Conservation (phyloP, 2,329 filamentous ascomycete genomes). For the Capronia americana region DNA sequence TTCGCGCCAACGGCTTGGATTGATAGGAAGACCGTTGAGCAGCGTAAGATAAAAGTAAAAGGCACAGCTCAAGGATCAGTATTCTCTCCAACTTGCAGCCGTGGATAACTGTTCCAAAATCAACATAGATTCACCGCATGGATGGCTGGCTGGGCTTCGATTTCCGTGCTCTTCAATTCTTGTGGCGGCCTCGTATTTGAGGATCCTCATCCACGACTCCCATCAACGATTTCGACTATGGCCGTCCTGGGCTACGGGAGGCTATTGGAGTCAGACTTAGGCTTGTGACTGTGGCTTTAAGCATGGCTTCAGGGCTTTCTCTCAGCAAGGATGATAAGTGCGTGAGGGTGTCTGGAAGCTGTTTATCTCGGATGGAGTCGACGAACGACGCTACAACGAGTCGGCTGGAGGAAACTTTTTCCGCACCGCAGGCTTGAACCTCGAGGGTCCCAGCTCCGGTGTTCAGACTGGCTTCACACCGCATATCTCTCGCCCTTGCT, state of each 20-base stretch:
- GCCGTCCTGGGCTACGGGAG: too few relatives aligned
- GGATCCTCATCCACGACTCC: too few relatives aligned
- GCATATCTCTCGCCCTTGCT: not conserved
- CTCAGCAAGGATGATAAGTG: too few relatives aligned
- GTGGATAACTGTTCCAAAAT: not conserved
- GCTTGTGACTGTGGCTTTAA: too few relatives aligned
- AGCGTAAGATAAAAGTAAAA: not conserved
- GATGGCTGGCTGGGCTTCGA: not conserved
- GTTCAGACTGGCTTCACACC: not conserved
- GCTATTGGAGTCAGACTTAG: too few relatives aligned
- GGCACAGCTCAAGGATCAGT: not conserved
- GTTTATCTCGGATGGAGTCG: too few relatives aligned
- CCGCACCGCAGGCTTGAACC: not conserved
- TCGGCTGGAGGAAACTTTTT: slow-evolving; percentile 16
- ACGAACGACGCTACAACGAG: too few relatives aligned
- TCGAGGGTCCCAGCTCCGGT: not conserved
- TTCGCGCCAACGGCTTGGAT: not conserved
- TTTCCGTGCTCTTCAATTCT: slow-evolving; percentile 1
- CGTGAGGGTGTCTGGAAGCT: slow-evolving; percentile 1
- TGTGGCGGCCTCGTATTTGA: slow-evolving; percentile 39
- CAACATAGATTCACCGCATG: not conserved
- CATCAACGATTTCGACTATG: too few relatives aligned
- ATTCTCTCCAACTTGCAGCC: not conserved
- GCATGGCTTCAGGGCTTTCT: too few relatives aligned
- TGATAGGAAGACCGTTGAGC: not conserved